Percentiles rank a stretch among this genome's conserved stretches.
phyloP scores from a whole-genome alignment of 352 stramenopile species.

The Globisporangium abappressorium region DNA sequence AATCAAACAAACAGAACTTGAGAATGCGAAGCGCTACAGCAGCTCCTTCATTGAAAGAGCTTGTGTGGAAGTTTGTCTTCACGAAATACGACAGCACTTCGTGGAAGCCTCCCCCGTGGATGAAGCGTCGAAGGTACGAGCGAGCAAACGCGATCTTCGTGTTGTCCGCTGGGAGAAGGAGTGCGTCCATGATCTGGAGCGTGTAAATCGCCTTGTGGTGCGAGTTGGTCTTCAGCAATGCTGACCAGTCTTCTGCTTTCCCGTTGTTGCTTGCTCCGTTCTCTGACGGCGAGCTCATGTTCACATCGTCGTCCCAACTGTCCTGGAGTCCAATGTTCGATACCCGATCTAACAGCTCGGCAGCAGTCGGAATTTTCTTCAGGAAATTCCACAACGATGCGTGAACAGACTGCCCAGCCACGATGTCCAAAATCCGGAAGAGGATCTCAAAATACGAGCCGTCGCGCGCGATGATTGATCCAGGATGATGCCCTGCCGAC shows the following conservation, averaged over 20 bases:
- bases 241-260: conserved; percentile 57
- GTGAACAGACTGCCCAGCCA: conserved; percentile 58
- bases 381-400: conserved; percentile 76
- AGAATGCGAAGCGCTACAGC: conserved; percentile 80
- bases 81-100: conserved; percentile 86
- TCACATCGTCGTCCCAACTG: conserved; percentile 33
- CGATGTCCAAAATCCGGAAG: conserved; percentile 76
- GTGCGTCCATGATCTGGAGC: conserved; percentile 83
- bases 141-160: conserved; percentile 56
- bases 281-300: conserved; percentile 32
- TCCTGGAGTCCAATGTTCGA: conserved; percentile 44
- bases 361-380: conserved; percentile 80
- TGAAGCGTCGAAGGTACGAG: conserved; percentile 69
- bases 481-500: conserved; percentile 41
- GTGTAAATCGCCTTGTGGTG: conserved; percentile 85
- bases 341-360: conserved; percentile 58
- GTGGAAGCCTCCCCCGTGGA: conserved; percentile 73
- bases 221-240: conserved; percentile 63
- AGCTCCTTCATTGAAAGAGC: conserved; percentile 80
- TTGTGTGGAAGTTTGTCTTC: conserved; percentile 57
- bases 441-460: conserved; percentile 79
- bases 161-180: conserved; percentile 69
- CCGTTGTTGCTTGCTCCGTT: conserved; percentile 2
- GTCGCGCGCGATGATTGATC: conserved; percentile 61
- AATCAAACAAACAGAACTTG: conserved; percentile 82